Conservation (phyloP, 2,329 filamentous ascomycete genomes). For the Cordyceps pruinosa region DNA sequence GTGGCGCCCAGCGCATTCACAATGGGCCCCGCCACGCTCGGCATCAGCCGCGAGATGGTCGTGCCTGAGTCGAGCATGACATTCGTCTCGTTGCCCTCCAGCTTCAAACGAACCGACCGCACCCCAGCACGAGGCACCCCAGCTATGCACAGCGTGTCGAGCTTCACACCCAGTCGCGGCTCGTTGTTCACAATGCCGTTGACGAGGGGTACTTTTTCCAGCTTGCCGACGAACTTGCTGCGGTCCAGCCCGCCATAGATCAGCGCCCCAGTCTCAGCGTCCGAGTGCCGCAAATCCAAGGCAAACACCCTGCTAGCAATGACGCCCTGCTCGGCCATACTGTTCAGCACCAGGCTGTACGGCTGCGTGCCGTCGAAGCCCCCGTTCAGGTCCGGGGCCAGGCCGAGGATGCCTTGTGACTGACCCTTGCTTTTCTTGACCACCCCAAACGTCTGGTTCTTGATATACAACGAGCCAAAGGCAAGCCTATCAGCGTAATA, state of each 20-base stretch:
- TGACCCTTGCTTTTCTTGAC: constrained; percentile 38
- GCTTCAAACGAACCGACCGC: too few species aligned
- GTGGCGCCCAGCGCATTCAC: constrained; percentile 36
- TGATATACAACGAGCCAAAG: constrained; percentile 38
- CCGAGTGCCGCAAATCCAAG: constrained; percentile 41
- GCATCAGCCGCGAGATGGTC: constrained; percentile 41
- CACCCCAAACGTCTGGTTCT: constrained; percentile 45
- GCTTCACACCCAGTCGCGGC: constrained; percentile 29
- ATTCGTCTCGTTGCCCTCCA: constrained; percentile 27
- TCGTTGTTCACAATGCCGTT: constrained; percentile 29
- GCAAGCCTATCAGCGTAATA: constrained; percentile 42
- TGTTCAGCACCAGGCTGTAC: constrained; percentile 50
- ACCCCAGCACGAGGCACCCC: too few species aligned
- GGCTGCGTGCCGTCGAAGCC: constrained; percentile 30
- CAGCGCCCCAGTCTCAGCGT: constrained; percentile 38
- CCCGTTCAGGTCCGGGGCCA: constrained; percentile 35
- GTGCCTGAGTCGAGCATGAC: constrained; percentile 48
- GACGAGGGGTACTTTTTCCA: constrained; percentile 38
- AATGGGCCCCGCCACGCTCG: constrained; percentile 34
- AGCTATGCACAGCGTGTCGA: constrained; percentile 28
- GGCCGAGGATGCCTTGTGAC: constrained; percentile 45
- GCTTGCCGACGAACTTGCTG: constrained; percentile 42
- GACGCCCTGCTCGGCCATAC: constrained; percentile 38
- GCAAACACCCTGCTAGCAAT: constrained; percentile 45
- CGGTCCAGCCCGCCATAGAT: constrained; percentile 49